Evolutionary conservation across 129 eudicot genomes (phyloP), one percentile per base, ranked within the genome.

Genomic region (Kitagawia praeruptora): DNA sequence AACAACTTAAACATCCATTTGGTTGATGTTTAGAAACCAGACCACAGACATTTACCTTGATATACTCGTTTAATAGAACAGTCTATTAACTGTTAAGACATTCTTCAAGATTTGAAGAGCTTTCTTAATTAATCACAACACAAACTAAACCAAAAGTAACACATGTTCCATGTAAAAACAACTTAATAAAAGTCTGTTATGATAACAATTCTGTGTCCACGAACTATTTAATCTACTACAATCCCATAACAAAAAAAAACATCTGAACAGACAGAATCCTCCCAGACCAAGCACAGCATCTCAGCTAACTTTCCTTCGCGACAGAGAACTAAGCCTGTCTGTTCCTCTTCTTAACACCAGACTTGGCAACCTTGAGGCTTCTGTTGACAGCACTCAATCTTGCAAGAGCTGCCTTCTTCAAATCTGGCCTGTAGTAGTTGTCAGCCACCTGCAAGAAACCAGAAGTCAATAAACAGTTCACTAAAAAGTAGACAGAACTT

Each of bases 351-450:
- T 94, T 94, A 54, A 81, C 91, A 46, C 98, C 98, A 2, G 98
- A 95, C 78, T 95, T 95, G 77, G 97, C 76, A 58, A 95, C 98
- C 84, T 86, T 92, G 64, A 95, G 93, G 87, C 98, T 92, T 85
- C 93, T 92, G 90, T 86, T 83, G 41, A 95, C 96, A 41, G 78
- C 96, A 72, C 97, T 92, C 91, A 95, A 80, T 81, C 98, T 86
- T 23, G 98, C 98, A 77, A 95, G 97, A 47, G 98, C 96, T 37
- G 98, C 98, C 83, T 90, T 86, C 96, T 95, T 95, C 94, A 95
- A 78, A 80, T 95, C 98, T 38, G 98, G 93, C 89, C 98, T 90
- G 87, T 95, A 95, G 78, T 87, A 74, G 88, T 95, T 95, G 71
- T 86, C 89, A 1, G 77, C 93, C 78, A 94, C 98, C 98, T 94